Evolutionary conservation across 164 flowering plant species (phyloP), one percentile per base, ranked within the genome.

Genomic region (Paratinospora sagittata): DNA sequence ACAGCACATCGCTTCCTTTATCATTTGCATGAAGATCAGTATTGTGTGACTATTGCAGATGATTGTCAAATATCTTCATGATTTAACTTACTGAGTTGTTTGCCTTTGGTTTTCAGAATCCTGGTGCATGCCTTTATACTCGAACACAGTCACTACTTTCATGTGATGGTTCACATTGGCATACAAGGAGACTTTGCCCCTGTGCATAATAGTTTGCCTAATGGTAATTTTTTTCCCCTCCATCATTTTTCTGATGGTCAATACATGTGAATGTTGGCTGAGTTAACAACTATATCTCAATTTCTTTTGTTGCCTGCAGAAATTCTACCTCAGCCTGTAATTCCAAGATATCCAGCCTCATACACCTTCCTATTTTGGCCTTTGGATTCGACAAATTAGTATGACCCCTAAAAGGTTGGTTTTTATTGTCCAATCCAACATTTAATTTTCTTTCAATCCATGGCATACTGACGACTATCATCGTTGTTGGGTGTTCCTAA

Each of bases 111-210:
- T 76, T 81, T 73, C 89, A 90, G 98, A 88, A 90, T 76, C 98
- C 97, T 19, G 94, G 94, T 71, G 90, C 97, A 33, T 94, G 98
- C 85, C 85, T 94, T 73, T 91, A 85, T 75, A 85, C 92, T 27
- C 78, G 75, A 67, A 78, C 81, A 45, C 86, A 79, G 65, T 75
- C 86, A n/a, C 68, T 85, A 76, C 87, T 90, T 64, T 89, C 95
- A 65, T 94, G 98, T 77, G 93, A 90, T 73, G 97, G 97, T 69
- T 85, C 87, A 43, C 97, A 94, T 82, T 85, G 76, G 74, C 87
- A 88, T 78, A 94, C 98, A 9, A 88, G 83, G 85, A 83, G 98
- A 81, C 92, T 91, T 64, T 94, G 98, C 76, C 97, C 97, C 14
- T 90, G 98, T 81, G 96, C 98, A 39, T 93, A 90, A 74, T 71